phyloP scores from a whole-genome alignment of 164 flowering plant genomes.

The Cinnamomum chago region DNA sequence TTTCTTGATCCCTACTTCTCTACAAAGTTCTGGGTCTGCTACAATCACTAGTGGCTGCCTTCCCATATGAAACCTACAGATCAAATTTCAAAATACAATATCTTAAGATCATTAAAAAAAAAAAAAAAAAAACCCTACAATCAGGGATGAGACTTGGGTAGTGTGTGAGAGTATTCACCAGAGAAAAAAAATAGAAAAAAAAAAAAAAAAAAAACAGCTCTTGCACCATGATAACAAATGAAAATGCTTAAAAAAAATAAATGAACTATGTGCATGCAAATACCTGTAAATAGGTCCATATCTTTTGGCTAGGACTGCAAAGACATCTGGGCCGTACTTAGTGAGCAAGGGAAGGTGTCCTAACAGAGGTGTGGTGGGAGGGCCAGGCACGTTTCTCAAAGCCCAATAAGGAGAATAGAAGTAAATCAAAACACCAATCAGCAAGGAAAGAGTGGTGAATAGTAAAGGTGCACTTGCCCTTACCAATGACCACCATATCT shows the following conservation, averaged over 20 bases:
- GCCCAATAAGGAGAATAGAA: slow-evolving; percentile 77
- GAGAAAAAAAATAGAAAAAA: too few relatives aligned
- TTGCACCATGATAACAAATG: neutral
- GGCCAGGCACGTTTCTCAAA: slow-evolving; percentile 87
- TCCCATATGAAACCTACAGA: slow-evolving; percentile 86
- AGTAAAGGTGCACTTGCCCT: slow-evolving; percentile 18
- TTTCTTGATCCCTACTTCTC: slow-evolving; percentile 86
- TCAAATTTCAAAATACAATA: neutral
- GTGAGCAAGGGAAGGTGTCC: slow-evolving; percentile 92
- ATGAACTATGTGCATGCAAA: neutral
- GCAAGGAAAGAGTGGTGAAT: slow-evolving; percentile 32
- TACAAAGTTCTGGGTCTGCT: slow-evolving; percentile 85
- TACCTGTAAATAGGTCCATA: slow-evolving; percentile 94
- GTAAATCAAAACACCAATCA: slow-evolving; percentile 40
- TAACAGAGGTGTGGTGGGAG: slow-evolving; percentile 63
- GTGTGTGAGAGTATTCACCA: neutral
- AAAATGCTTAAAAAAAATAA: neutral
- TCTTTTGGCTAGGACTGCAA: slow-evolving; percentile 59
- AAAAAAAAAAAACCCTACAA: neutral
- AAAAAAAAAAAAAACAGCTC: neutral
- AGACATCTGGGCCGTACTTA: slow-evolving; percentile 83
- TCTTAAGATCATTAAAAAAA: neutral
- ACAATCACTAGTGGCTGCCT: slow-evolving; percentile 88
- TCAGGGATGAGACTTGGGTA: neutral
- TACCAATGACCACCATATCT: neutral